Percentiles rank a stretch among this genome's conserved stretches.
These are phyloP conservation scores for Clitopilus hobsonii DNA, from an alignment of 768 basidiomycete species.

Conservation along the genomic window DNA sequence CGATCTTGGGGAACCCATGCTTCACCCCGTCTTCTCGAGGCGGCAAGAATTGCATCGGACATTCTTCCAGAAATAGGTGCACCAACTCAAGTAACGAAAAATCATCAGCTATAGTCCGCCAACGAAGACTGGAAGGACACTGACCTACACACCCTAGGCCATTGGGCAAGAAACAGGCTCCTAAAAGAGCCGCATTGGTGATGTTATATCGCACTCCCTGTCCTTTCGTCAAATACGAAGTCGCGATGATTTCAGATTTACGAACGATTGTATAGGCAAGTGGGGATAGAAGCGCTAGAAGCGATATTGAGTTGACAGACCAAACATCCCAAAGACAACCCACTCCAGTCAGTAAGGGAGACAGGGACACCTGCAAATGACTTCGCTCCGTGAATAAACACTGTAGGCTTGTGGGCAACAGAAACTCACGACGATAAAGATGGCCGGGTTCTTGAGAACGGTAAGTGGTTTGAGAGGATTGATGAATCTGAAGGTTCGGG, in stretches of 20 bases:
- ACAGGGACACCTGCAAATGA: background rate
- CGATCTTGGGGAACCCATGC: slow-evolving; percentile 51
- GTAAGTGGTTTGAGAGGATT: background rate
- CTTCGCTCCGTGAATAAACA: background rate
- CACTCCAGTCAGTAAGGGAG: background rate
- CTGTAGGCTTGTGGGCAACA: background rate
- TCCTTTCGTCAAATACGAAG: background rate
- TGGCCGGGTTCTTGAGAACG: background rate
- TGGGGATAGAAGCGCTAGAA: slow-evolving; percentile 12
- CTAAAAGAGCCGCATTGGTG: slow-evolving; percentile 33
- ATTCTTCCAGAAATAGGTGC: slow-evolving; percentile 40
- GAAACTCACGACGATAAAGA: background rate
- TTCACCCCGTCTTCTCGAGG: slow-evolving; percentile 35
- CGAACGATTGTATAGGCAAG: slow-evolving; percentile 47
- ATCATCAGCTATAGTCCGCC: slow-evolving; percentile 7
- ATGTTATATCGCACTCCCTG: slow-evolving; percentile 41
- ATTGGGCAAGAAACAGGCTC: slow-evolving; percentile 36
- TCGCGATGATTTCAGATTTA: background rate
- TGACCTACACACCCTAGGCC: slow-evolving; percentile 38
- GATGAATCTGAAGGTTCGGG: background rate
- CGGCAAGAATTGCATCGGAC: slow-evolving; percentile 36
- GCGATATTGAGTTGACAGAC: background rate
- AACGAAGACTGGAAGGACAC: too few species aligned
- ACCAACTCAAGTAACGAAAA: slow-evolving; percentile 30
- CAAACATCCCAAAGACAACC: too few species aligned